Conservation (phyloP, 495 filamentous ascomycete genomes). For the Melanomma pulvis-pyrius region DNA sequence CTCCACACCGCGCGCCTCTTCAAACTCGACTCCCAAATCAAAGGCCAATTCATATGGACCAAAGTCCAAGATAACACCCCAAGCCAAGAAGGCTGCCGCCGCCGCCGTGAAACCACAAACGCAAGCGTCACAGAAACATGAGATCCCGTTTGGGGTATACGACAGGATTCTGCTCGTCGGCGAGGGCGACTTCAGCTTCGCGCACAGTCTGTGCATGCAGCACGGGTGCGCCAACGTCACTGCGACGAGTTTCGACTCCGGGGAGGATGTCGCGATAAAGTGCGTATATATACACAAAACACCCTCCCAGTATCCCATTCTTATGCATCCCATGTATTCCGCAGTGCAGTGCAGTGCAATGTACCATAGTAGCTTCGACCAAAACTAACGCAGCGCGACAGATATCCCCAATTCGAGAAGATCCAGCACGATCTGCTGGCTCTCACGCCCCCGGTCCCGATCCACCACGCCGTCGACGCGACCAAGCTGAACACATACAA, state of each 20-base stretch:
- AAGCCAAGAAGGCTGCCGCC: not conserved
- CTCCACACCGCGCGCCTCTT: not conserved
- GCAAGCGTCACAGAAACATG: slow-evolving; percentile 23
- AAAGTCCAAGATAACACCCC: not conserved
- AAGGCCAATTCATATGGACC: not conserved
- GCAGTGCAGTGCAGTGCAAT: slow-evolving; percentile 30
- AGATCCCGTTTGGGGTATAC: slow-evolving; percentile 65
- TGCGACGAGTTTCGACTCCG: slow-evolving; percentile 63
- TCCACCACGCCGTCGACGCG: slow-evolving; percentile 34
- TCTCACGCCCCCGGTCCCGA: slow-evolving; percentile 24
- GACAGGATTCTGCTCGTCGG: slow-evolving; percentile 83
- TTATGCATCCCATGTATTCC: not conserved
- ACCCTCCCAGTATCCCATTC: not conserved
- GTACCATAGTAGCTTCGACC: slow-evolving; percentile 62
- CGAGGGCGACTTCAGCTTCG: slow-evolving; percentile 92
- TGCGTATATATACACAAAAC: too few species aligned
- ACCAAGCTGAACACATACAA: slow-evolving; percentile 21
- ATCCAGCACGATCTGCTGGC: slow-evolving; percentile 59
- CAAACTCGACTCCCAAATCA: not conserved
- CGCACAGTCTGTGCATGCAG: slow-evolving; percentile 69
- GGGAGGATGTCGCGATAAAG: slow-evolving; percentile 24
- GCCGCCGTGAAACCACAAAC: not conserved
- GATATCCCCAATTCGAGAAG: slow-evolving; percentile 67
- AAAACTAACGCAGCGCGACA: slow-evolving; percentile 62
- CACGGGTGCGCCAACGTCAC: slow-evolving; percentile 69